A percentile compares a stretch with the other conserved stretches of the same genome.
Conservation (phyloP, 2,329 filamentous ascomycete genomes). For the Xylariaceae sp. region DNA sequence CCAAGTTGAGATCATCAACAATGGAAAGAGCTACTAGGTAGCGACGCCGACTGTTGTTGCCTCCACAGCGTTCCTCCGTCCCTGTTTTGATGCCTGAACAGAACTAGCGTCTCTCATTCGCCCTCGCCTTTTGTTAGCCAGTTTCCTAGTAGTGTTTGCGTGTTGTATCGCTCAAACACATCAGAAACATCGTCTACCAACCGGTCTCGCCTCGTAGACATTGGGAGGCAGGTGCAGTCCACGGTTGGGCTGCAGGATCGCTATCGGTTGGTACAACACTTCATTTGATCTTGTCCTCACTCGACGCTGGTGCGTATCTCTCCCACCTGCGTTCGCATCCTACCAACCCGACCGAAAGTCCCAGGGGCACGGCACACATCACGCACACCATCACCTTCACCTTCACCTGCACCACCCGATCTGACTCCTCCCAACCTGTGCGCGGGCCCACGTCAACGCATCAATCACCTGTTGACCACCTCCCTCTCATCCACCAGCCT, state of each 20-base stretch:
- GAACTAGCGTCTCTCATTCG: no score
- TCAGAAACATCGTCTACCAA: slow-evolving; percentile 6
- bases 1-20: no score
- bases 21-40: no score
- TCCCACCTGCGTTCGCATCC: neutral
- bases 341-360: no score
- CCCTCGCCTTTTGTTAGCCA: neutral
- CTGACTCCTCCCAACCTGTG: no score
- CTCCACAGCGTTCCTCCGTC: no score
- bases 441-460: no score
- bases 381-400: no score
- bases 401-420: no score
- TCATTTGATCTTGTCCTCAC: slow-evolving; percentile 18
- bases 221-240: neutral
- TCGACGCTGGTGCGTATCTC: neutral
- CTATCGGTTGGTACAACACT: slow-evolving; percentile 11
- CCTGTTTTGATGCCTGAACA: no score
- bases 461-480: neutral
- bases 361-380: no score
- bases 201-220: slow-evolving; percentile 1
- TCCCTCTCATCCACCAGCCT: neutral
- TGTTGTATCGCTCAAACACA: slow-evolving; percentile 9
- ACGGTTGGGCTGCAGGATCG: neutral
- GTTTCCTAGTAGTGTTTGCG: neutral
- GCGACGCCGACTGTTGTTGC: no score